These are phyloP conservation scores for Angomonas deanei DNA, from an alignment of 208 protist species.

Conservation along the genomic window DNA sequence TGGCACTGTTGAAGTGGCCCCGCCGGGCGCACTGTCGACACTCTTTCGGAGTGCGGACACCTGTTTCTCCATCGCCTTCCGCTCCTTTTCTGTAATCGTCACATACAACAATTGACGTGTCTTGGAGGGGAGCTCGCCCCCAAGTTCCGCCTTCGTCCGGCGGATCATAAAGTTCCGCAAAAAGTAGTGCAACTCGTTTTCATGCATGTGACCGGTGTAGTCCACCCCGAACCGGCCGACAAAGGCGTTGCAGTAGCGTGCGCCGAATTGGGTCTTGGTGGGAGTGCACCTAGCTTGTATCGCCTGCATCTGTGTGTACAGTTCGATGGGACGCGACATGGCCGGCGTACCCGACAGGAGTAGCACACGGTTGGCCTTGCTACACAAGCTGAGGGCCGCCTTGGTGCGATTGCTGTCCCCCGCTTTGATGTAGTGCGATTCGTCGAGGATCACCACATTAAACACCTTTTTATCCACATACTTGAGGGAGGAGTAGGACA, in stretches of 20 bases:
- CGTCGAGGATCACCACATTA: conserved; percentile 91
- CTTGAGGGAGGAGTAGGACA: conserved; percentile 78
- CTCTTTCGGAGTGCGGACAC: conserved; percentile 42
- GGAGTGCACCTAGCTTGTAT: conserved; percentile 54
- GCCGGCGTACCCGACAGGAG: conserved; percentile 93
- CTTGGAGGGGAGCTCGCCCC: conserved; percentile 87
- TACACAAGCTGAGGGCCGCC: conserved; percentile 73
- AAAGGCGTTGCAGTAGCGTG: conserved; percentile 92
- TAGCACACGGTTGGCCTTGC: conserved; percentile 61
- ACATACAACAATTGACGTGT: conserved; percentile 82
- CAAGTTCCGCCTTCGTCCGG: conserved; percentile 89
- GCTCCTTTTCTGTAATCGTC: conserved; percentile 75
- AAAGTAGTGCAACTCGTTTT: conserved; percentile 90
- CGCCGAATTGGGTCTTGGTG: conserved; percentile 74
- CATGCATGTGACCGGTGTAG: conserved; percentile 68
- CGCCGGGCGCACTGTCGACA: neutral
- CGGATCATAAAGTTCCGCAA: conserved; percentile 91
- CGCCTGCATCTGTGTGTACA: conserved; percentile 91
- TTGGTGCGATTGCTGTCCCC: conserved; percentile 75
- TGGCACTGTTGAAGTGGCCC: neutral
- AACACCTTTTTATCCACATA: conserved; percentile 61
- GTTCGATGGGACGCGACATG: conserved; percentile 92
- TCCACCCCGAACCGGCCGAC: conserved; percentile 74
- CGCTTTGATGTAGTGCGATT: conserved; percentile 95
- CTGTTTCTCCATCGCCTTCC: conserved; percentile 75